phyloP scores from a whole-genome alignment of 2,329 filamentous ascomycete species.

The Fusarium dimerum region DNA sequence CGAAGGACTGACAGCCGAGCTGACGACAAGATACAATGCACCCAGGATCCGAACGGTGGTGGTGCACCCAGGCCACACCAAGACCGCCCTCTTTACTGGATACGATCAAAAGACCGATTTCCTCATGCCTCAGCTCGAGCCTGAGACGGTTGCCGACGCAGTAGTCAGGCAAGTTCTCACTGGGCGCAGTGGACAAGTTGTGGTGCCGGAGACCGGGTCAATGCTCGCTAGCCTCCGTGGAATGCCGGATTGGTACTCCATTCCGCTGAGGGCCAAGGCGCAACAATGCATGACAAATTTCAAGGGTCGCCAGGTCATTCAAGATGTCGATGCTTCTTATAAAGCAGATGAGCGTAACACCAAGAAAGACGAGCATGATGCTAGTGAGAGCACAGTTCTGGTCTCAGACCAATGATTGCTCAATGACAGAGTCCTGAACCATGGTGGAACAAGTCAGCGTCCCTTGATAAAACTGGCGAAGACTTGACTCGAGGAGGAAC shows the following conservation, averaged over 20 bases:
- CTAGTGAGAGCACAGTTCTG: constrained; percentile 40
- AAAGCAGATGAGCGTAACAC: constrained; percentile 16
- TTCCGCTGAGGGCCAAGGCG: constrained; percentile 47
- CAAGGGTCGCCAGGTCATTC: constrained; percentile 48
- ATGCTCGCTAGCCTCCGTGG: constrained; percentile 47
- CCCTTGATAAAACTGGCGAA: too few species aligned
- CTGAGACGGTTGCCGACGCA: constrained; percentile 46
- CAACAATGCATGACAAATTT: constrained; percentile 46
- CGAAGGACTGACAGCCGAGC: constrained; percentile 62
- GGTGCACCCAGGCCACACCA: constrained; percentile 54
- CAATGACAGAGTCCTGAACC: too few species aligned
- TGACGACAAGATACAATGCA: constrained; percentile 61
- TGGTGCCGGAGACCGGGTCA: constrained; percentile 45
- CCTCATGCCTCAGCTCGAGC: constrained; percentile 37
- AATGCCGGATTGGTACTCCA: constrained; percentile 65
- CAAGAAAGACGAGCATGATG: constrained; percentile 23
- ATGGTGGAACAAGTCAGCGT: too few species aligned
- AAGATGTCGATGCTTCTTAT: constrained; percentile 44
- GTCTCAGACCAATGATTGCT: constrained; percentile 25
- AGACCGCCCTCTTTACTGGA: constrained; percentile 41
- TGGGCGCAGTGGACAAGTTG: constrained; percentile 48
- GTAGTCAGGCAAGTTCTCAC: constrained; percentile 52
- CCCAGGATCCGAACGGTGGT: constrained; percentile 66
- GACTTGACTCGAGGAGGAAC: too few species aligned
- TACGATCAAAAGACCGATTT: constrained; percentile 54